phyloP scores from a whole-genome alignment of 441 rosid species.

The Syzygium syzygioides region DNA sequence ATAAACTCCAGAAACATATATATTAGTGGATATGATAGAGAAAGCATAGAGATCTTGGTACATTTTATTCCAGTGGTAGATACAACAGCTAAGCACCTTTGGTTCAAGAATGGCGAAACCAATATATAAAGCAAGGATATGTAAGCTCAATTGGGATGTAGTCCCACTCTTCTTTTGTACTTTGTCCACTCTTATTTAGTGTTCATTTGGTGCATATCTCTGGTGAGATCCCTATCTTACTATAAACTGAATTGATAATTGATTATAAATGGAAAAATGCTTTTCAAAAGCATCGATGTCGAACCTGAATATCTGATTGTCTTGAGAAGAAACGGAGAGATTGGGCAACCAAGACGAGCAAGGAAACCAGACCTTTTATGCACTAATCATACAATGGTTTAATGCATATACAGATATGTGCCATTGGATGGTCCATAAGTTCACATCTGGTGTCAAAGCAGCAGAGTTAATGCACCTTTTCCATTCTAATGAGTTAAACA shows the following conservation, averaged over 20 bases:
- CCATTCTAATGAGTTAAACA: neutral
- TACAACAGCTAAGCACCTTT: neutral
- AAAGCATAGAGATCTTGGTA: slow-evolving; percentile 5
- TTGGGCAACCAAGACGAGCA: neutral
- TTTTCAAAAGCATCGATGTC: neutral
- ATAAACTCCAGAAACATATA: neutral
- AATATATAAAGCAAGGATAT: neutral
- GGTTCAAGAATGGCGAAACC: neutral
- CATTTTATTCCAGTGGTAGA: neutral
- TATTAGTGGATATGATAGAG: neutral
- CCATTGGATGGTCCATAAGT: neutral
- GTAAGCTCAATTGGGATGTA: neutral
- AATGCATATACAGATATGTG: neutral
- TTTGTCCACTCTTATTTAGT: neutral
- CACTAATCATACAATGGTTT: neutral
- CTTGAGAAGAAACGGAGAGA: neutral
- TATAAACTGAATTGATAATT: neutral
- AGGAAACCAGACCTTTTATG: neutral
- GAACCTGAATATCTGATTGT: neutral
- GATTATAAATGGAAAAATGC: neutral
- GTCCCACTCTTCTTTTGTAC: neutral
- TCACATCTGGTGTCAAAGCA: neutral
- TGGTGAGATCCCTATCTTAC: neutral
- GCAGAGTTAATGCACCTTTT: neutral
- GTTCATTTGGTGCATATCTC: neutral